Evolutionary conservation across 176 grass and related monocot genomes (phyloP), one percentile per base, ranked within the genome.

Genomic region (Oryza australiensis): DNA sequence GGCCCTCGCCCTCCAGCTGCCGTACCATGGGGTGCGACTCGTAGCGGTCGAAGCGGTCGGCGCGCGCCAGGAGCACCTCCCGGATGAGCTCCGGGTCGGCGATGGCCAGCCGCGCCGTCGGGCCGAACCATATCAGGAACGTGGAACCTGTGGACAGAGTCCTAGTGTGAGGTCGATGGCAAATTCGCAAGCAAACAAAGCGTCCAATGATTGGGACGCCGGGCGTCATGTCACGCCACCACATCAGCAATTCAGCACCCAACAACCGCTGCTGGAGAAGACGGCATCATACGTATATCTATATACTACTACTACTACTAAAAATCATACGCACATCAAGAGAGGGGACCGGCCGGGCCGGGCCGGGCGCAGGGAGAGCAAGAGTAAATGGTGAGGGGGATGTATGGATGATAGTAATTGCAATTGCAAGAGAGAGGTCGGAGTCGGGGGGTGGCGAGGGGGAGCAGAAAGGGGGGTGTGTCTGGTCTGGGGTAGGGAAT

Each of bases 21-120:
- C 95, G 92, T 49, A 98, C 86, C 84, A 98, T 84, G 14, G 95
- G 95, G 69, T 98, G 95, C 9, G 95, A 95, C 78, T 98, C 95
- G 84, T 94, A 98, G 27, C 95, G 95, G 88, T 98, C 95, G 82
- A 98, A 98, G 74, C 76, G 81, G 26, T 94, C 90, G 51, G 95
- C 82, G 62, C 92, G 88, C 5, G 95, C 94, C 63, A 95, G 74
- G 33, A 98, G 59, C 63, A 98, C 92, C 87, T 98, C 95, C 57
- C 95, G 75, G 88, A 98, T 94, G 84, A 98, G 91, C 72, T 98
- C 90, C 5, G 92, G 95, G 75, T 98, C 92, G 49, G 92, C 90
- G 66, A 98, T 86, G 75, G 95, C 88, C 55, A 98, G 86, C 32
- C 95, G 85, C 12, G 95, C 83, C 45, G 95, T 98, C 4, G 95